Base-by-base conservation (phyloP, 2,329 filamentous ascomycete species). In the Elsinoe fawcettii region DNA sequence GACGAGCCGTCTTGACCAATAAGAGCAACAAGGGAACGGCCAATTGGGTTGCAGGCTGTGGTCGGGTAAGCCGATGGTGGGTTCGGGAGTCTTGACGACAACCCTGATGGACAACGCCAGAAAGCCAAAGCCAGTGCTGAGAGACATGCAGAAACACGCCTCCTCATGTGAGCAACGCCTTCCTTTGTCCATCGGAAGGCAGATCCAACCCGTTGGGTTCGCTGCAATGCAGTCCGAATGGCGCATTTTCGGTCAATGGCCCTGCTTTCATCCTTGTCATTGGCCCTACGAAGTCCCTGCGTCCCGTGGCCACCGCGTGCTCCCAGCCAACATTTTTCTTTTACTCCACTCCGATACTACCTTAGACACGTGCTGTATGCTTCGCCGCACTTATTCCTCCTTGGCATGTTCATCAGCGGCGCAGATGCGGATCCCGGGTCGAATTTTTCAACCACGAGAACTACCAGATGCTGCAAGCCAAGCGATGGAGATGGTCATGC, bases 361-460 rank as follows among this genome's bases (percentile, higher is more conserved):
- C 25, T 9, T 32, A 34, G 16, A 32, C 46, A 51, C 46, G 46
- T 51, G 46, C 46, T 32, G 25, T 18, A 51, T 34, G 25, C 49
- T 36, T 25, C n/a, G 49, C 49, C 34, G 49, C 49, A 36, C 25
- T 34, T 53, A 6, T 20, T 39, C 11, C 32, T 23, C 32, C 49
- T 53, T 53, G 49, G 49, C 49, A 53, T 18, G 16, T 34, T 32
- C 46, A 51, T 51, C 46, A 51, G 46, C 46, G 46, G 46, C 46
- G 46, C 27, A 51, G 46, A 18, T 51, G 46, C 27, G 46, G 25
- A 32, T 34, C 46, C 27, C 46, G 9, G 25, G 46, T 18, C 22
- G 30, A 53, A 39, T 23, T 39, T 20, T 37, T 25, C 32, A 16
- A 39, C 34, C 25, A 25, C 49, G 49, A 36, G 49, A 39, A 39